Evolutionary conservation across 176 grass and related monocot genomes (phyloP).

Genomic region (Carex pumila): DNA sequence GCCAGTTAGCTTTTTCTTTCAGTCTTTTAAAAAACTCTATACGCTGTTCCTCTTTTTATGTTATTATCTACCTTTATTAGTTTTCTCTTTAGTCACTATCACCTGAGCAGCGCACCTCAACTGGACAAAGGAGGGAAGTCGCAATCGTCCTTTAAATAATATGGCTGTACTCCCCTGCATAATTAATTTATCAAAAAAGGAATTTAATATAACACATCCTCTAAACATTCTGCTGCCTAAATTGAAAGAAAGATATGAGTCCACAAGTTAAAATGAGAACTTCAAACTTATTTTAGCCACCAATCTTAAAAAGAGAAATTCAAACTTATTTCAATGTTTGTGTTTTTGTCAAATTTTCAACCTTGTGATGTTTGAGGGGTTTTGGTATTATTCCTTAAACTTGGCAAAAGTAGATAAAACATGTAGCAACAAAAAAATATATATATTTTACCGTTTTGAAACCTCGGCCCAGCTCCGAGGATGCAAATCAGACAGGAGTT

Average conservation of each 20-base stretch:
- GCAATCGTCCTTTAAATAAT: conserved; percentile 47
- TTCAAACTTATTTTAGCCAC: background rate
- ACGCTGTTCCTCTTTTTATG: conserved; percentile 5
- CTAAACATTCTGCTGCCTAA: conserved; percentile 6
- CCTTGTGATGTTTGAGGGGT: background rate
- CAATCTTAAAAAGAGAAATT: background rate
- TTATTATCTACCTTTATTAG: conserved; percentile 16
- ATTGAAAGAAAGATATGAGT: background rate
- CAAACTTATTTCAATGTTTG: background rate
- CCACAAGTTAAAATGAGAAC: background rate
- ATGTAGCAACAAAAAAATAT: background rate
- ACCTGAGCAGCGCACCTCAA: background rate
- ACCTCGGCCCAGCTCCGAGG: background rate
- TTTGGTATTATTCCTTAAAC: background rate
- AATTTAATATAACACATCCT: background rate
- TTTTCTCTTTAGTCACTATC: conserved; percentile 6
- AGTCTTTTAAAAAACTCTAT: conserved; percentile 16
- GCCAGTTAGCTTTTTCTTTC: conserved; percentile 40
- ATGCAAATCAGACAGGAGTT: background rate
- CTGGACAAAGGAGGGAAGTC: conserved; percentile 61
- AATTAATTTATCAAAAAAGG: background rate
- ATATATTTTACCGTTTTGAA: background rate
- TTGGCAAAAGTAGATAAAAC: background rate
- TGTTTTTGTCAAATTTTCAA: background rate
- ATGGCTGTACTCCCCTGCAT: conserved; percentile 36